These are phyloP conservation scores for Besnoitia besnoiti DNA, from an alignment of 169 alveolate genomes.

Conservation along the genomic window DNA sequence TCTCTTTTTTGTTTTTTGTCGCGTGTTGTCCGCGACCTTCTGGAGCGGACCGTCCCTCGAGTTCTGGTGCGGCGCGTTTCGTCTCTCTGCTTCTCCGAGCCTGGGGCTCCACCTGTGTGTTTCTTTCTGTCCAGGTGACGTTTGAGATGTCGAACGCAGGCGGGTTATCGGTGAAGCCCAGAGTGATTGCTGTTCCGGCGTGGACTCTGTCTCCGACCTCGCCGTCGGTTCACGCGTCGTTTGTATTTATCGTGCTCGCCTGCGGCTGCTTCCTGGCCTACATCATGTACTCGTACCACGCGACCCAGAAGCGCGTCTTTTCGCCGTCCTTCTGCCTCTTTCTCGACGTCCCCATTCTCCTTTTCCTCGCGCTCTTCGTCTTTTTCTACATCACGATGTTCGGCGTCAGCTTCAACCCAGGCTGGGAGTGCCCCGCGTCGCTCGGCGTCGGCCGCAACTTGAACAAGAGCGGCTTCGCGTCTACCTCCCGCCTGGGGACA, in stretches of 20 bases:
- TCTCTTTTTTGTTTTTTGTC: not conserved
- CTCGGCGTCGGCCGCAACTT: not conserved
- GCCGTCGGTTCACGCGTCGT: constrained; percentile 1
- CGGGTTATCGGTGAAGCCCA: not conserved
- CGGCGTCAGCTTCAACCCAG: not conserved
- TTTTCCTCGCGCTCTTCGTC: not conserved
- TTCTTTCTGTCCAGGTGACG: not conserved
- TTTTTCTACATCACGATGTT: not conserved
- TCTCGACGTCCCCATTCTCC: not conserved
- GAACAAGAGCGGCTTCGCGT: not conserved
- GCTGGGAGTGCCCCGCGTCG: not conserved
- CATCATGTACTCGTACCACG: not conserved
- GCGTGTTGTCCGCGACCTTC: not conserved
- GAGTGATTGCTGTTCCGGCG: not conserved
- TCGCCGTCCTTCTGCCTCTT: not conserved
- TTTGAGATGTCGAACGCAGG: not conserved
- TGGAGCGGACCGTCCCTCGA: too few species aligned
- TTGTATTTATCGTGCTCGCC: not conserved
- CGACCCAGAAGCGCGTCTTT: not conserved
- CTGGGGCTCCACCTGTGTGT: not conserved
- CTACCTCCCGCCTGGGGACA: not conserved
- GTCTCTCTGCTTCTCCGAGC: not conserved
- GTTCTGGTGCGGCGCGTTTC: too few species aligned
- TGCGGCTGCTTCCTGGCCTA: not conserved
- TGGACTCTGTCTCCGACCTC: not conserved